These are phyloP conservation scores for Euphorbia corollata DNA, from an alignment of 441 rosid genomes.

Conservation along the genomic window DNA sequence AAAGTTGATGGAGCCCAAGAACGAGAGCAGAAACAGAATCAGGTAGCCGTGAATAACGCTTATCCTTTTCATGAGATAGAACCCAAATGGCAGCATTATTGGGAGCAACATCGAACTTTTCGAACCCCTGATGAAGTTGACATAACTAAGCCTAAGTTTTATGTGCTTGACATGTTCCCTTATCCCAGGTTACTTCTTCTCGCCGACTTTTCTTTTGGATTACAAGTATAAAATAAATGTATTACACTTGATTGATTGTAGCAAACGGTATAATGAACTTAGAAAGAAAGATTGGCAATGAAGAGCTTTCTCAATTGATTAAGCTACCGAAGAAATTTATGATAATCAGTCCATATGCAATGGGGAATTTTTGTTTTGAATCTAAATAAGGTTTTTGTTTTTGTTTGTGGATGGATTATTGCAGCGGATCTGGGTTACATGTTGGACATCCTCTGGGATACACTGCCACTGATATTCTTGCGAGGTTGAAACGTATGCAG, in stretches of 20 bases:
- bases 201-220: neutral
- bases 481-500: slow-evolving; percentile 85
- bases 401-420: slow-evolving; percentile 11
- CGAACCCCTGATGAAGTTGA: slow-evolving; percentile 82
- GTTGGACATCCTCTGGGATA: slow-evolving; percentile 97
- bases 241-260: no score
- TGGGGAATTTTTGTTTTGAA: neutral
- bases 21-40: slow-evolving; percentile 23
- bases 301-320: neutral
- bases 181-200: slow-evolving; percentile 69
- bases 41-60: slow-evolving; percentile 37
- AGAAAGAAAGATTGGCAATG: neutral
- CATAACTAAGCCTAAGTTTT: slow-evolving; percentile 76
- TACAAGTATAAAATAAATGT: no score
- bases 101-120: slow-evolving; percentile 73
- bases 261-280: no score
- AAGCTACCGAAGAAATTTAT: neutral
- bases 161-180: slow-evolving; percentile 99
- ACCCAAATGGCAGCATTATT: slow-evolving; percentile 84
- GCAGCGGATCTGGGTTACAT: slow-evolving; percentile 97
- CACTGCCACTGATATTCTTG: slow-evolving; percentile 88
- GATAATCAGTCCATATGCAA: neutral
- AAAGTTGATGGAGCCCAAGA: slow-evolving; percentile 22
- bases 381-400: slow-evolving; percentile 14
- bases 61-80: slow-evolving; percentile 88